These are phyloP conservation scores for Gossypium laxum DNA, from an alignment of 441 rosid genomes.

Conservation along the genomic window DNA sequence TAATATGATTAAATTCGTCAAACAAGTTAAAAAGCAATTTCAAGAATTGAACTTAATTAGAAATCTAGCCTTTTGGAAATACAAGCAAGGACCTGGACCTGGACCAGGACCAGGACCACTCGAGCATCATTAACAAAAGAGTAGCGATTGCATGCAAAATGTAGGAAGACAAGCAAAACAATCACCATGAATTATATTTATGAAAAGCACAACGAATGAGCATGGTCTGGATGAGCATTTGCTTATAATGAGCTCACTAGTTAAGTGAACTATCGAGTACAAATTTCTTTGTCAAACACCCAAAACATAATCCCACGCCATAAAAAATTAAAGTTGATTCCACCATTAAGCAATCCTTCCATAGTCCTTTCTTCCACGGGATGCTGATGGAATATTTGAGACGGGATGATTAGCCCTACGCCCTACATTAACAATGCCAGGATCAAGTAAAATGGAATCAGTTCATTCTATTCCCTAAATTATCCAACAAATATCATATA, in stretches of 20 bases:
- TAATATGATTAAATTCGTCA: conserved; percentile 19
- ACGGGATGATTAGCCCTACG: conserved; percentile 67
- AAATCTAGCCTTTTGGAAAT: not conserved
- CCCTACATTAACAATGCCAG: conserved; percentile 40
- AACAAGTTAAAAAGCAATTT: conserved; percentile 1
- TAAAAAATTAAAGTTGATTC: conserved; percentile 24
- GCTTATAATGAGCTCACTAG: conserved; percentile 47
- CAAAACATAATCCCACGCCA: conserved; percentile 38
- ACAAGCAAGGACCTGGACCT: not conserved
- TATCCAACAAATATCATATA: conserved; percentile 2
- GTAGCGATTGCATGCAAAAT: conserved; percentile 9
- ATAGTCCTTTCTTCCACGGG: conserved; percentile 82
- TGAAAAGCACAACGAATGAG: conserved; percentile 65
- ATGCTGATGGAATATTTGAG: conserved; percentile 61
- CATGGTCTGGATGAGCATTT: conserved; percentile 33
- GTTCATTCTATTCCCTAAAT: conserved; percentile 7
- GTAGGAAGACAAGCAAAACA: conserved; percentile 20
- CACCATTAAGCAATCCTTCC: conserved; percentile 64
- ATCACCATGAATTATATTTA: conserved; percentile 36
- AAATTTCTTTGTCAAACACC: conserved; percentile 45
- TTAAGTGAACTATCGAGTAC: conserved; percentile 50
- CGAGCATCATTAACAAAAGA: conserved; percentile 15
- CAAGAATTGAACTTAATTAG: not conserved
- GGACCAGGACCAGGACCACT: not conserved
- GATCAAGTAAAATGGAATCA: conserved; percentile 15